Evolutionary conservation across 805 yeast genomes (phyloP).

Genomic region (Spathaspora girioi): DNA sequence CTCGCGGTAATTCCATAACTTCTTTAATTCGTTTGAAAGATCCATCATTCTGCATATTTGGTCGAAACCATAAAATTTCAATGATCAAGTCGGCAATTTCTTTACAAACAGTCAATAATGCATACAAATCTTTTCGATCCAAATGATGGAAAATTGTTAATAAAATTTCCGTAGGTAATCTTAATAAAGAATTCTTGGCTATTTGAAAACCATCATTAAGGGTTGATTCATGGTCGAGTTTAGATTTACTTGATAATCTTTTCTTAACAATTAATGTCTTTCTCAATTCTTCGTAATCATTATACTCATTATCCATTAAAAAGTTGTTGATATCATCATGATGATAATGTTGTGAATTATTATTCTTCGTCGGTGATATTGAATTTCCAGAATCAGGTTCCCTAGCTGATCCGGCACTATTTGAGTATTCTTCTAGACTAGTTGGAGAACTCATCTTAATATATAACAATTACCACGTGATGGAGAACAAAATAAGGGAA

Average conservation of each 20-base stretch:
- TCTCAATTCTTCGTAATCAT: constrained; percentile 32
- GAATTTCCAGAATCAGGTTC: constrained; percentile 3
- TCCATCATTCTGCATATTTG: constrained; percentile 53
- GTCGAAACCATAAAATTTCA: constrained; percentile 85
- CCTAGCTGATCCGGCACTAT: not conserved
- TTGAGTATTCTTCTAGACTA: constrained; percentile 12
- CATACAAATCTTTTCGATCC: constrained; percentile 57
- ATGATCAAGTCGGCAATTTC: constrained; percentile 76
- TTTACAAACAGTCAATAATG: constrained; percentile 69
- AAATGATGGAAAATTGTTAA: constrained; percentile 64
- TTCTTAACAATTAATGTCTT: constrained; percentile 29
- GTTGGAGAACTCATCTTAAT: constrained; percentile 17
- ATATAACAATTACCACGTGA: not conserved
- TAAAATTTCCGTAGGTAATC: constrained; percentile 58
- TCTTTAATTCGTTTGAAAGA: constrained; percentile 51
- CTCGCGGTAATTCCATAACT: constrained; percentile 49
- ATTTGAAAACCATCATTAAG: not conserved
- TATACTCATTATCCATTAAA: constrained; percentile 30
- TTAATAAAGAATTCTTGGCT: constrained; percentile 34
- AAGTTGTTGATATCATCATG: constrained; percentile 15
- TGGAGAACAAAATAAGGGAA: not conserved
- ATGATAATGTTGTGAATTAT: not conserved
- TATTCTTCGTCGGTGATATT: not conserved
- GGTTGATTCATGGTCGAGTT: constrained; percentile 1
- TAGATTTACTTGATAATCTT: constrained; percentile 15